Base-by-base conservation (phyloP, 2,329 filamentous ascomycete genomes). In the Microsporum ferrugineum region DNA sequence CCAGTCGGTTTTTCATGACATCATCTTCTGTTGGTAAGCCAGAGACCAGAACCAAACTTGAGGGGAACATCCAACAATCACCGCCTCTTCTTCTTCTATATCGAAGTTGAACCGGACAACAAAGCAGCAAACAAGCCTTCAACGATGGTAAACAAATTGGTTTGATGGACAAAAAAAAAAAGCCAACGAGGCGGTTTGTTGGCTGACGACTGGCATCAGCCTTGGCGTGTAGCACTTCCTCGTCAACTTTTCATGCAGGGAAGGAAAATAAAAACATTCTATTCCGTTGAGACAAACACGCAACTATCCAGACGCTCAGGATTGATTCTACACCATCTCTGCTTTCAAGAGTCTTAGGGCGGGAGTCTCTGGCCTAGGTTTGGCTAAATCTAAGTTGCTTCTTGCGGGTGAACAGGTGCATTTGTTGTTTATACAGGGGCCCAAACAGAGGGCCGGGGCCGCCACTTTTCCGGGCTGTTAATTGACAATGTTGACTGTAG, bases 401-500 rank as follows among this genome's bases (percentile, higher is more conserved):
- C 49, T 31, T 17, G 7, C 49, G 10, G 27, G 49, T 17, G 31
- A 31, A 12, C 29, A 23, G 27, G 12, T 29, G 27, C 45, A 29
- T 49, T 31, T 49, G 39, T 43, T 43, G 39, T 49, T 27, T 55
- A 34, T 55, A 55, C 49, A 55, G 49, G 49, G 49, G 31, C 33
- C 49, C n/a, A 36, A 55, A 55, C 49, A 43, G 49, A 55, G 49
- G 49, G 29, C 49, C 31, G 31, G 49, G 31, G 29, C 49, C 59
- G 58, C 47, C 23, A 55, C 61, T 55, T 49, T 59, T 63, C 57
- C 43, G 53, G n/a, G 55, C 59, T 58, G 61, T 55, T 60, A 33
- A 38, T 49, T 58, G 29, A 49, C 58, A 58, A 78, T 78, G 76
- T 75, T 77, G 71, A 73, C 74, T 68, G 74, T 78, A 61, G 82